Conservation (phyloP, 106 monocot species). For the Apostasia ramifera region DNA sequence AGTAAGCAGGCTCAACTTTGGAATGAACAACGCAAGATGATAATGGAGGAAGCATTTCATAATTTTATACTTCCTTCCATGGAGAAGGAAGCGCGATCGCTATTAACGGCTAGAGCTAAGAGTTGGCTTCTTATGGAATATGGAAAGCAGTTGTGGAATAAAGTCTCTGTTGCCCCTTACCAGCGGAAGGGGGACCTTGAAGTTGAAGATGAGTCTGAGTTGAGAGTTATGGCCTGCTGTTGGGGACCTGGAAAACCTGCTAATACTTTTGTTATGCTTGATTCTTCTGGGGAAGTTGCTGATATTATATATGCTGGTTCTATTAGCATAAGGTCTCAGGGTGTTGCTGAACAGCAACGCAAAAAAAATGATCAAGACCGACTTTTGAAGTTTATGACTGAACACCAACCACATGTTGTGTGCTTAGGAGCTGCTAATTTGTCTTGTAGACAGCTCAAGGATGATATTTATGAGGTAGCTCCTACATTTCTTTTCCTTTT, state of each 20-base stretch:
- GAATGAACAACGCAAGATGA: conserved; percentile 85
- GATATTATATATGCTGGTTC: conserved; percentile 94
- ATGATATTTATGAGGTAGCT: conserved; percentile 93
- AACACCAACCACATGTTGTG: conserved; percentile 83
- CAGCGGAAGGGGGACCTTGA: conserved; percentile 49
- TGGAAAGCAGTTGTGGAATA: conserved; percentile 78
- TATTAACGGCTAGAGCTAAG: conserved; percentile 69
- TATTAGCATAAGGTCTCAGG: conserved; percentile 66
- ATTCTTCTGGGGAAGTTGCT: conserved; percentile 87
- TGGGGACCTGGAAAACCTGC: conserved; percentile 95
- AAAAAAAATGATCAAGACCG: conserved; percentile 86
- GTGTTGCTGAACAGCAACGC: conserved; percentile 73
- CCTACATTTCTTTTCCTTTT: neutral
- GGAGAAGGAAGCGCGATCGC: conserved; percentile 85
- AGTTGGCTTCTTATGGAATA: conserved; percentile 80
- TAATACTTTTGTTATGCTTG: conserved; percentile 94
- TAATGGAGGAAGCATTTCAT: conserved; percentile 69
- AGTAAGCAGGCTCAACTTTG: conserved; percentile 80
- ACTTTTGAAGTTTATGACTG: conserved; percentile 74
- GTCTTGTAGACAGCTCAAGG: conserved; percentile 67
- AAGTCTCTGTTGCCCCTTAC: conserved; percentile 85
- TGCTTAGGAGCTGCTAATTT: conserved; percentile 86
- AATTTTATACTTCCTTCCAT: conserved; percentile 77
- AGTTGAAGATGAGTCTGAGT: conserved; percentile 53
- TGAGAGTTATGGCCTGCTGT: conserved; percentile 85